phyloP scores from a whole-genome alignment of 441 rosid genomes.

The Arabidopsis hybrid region DNA sequence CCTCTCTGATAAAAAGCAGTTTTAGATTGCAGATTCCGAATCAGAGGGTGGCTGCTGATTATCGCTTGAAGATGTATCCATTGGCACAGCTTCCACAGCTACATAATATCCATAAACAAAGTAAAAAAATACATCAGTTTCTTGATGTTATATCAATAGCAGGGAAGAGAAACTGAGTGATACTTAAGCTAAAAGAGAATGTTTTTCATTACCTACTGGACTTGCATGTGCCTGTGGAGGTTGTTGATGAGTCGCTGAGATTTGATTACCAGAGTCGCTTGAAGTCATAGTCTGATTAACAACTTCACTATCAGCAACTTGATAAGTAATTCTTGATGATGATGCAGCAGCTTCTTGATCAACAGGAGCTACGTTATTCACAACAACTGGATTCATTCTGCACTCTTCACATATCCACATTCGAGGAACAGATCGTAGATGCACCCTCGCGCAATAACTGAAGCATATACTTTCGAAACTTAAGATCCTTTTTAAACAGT shows the following conservation, averaged over 20 bases:
- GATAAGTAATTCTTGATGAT: neutral
- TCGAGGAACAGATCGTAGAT: neutral
- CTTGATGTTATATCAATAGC: neutral
- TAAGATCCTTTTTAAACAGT: neutral
- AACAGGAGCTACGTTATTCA: neutral
- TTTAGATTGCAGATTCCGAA: neutral
- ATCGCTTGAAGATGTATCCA: constrained; percentile 6
- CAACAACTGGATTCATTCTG: neutral
- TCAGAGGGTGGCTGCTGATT: neutral
- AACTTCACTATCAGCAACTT: neutral
- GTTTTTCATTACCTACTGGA: constrained; percentile 28
- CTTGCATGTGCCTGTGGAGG: constrained; percentile 19
- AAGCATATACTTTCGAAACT: neutral
- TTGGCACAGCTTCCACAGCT: neutral
- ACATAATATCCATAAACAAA: neutral
- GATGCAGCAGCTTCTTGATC: neutral
- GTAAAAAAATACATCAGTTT: neutral
- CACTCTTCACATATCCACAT: constrained; percentile 9
- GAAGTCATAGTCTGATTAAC: neutral
- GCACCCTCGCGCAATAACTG: constrained; percentile 18
- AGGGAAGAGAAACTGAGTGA: constrained; percentile 3
- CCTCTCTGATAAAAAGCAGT: neutral
- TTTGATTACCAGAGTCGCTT: constrained; percentile 4
- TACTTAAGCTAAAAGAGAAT: neutral
- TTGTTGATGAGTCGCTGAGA: constrained; percentile 1